phyloP scores from a whole-genome alignment of 2,329 filamentous ascomycete genomes.

The Conoideocrella luteorostrata region DNA sequence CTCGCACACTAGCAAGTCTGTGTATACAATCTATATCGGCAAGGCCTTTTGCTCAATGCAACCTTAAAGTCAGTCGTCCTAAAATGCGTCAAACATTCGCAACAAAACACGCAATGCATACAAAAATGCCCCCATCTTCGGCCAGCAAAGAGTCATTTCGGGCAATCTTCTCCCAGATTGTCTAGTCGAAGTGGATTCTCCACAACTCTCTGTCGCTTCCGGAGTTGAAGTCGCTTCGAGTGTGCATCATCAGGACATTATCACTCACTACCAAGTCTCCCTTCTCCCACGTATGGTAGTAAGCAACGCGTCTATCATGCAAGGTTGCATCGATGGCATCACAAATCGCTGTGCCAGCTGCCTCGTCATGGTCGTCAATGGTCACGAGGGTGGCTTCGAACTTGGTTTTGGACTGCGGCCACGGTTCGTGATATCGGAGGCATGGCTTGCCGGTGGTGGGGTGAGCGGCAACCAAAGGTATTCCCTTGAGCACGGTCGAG shows the following conservation, averaged over 20 bases:
- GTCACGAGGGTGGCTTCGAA: conserved; percentile 40
- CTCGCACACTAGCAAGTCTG: too few species aligned
- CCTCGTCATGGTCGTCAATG: conserved; percentile 29
- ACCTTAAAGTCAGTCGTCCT: too few species aligned
- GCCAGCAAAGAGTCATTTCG: too few species aligned
- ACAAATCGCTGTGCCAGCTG: conserved; percentile 29
- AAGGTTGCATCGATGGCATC: conserved; percentile 34
- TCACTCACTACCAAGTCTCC: conserved; percentile 49
- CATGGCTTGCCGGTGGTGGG: conserved; percentile 39
- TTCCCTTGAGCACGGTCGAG: conserved; percentile 32
- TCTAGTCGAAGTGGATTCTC: conserved; percentile 46
- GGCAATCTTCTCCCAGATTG: too few species aligned
- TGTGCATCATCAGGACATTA: conserved; percentile 44
- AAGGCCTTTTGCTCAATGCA: too few species aligned
- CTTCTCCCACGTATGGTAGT: conserved; percentile 47
- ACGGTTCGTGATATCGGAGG: conserved; percentile 49
- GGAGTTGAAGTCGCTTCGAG: conserved; percentile 37
- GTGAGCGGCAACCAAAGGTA: conserved; percentile 40
- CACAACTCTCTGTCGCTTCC: conserved; percentile 41
- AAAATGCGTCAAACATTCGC: too few species aligned
- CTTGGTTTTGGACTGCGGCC: conserved; percentile 43
- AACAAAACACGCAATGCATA: too few species aligned
- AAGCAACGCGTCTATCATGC: conserved; percentile 43
- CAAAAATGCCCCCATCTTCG: too few species aligned
- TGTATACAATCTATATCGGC: too few species aligned